These are phyloP conservation scores for Theileria annulata DNA, from an alignment of 169 alveolate genomes.

Conservation along the genomic window DNA sequence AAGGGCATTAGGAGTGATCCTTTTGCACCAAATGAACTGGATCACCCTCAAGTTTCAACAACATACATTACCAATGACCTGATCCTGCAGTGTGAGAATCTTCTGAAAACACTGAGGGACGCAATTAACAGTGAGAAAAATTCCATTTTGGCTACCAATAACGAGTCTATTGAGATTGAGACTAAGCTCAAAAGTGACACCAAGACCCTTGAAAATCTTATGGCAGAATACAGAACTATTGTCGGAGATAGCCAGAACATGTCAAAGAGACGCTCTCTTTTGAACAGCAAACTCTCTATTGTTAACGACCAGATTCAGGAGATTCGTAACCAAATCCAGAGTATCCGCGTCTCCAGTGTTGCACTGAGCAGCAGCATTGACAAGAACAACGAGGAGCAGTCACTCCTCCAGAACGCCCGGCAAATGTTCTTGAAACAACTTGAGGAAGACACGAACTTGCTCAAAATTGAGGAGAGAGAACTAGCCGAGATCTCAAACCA, in stretches of 20 bases:
- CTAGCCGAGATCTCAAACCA: conserved; percentile 43
- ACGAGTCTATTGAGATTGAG: conserved; percentile 8
- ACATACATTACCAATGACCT: conserved; percentile 7
- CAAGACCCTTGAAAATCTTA: conserved; percentile 19
- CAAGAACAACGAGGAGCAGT: conserved; percentile 26
- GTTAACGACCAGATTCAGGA: conserved; percentile 28
- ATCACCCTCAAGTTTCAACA: neutral
- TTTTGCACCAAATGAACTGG: neutral
- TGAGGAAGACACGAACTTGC: conserved; percentile 29
- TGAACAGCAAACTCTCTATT: conserved; percentile 13
- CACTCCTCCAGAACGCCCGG: conserved; percentile 24
- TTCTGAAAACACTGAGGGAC: conserved; percentile 18
- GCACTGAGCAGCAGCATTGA: conserved; percentile 23
- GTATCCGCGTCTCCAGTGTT: conserved; percentile 6
- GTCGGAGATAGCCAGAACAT: conserved; percentile 15
- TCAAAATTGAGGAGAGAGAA: conserved; percentile 60
- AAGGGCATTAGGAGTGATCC: conserved; percentile 18
- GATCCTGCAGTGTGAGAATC: conserved; percentile 16
- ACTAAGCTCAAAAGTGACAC: conserved; percentile 21
- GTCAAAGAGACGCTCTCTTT: conserved; percentile 9
- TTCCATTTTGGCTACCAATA: neutral
- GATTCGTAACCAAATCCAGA: conserved; percentile 17
- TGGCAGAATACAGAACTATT: conserved; percentile 18
- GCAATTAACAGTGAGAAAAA: conserved; percentile 1
- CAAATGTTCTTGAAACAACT: conserved; percentile 40